Conservation (phyloP, 1,284 basidiomycete species). For the Marasmius fiardii region DNA sequence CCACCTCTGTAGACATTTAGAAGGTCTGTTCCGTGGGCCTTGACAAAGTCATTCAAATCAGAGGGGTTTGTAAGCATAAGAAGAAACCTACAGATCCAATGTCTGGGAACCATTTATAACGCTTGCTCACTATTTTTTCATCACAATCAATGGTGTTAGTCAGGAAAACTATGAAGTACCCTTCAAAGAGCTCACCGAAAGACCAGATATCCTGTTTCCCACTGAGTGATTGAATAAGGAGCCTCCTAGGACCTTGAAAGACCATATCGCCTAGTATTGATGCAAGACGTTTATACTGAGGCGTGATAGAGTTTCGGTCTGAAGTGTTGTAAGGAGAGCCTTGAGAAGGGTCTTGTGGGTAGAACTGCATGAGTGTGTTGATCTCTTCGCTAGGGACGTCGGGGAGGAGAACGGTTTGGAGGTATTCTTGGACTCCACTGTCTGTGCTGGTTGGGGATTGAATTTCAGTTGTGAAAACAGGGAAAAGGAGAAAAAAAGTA, state of each 20-base stretch:
- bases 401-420: constrained; percentile 29
- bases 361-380: constrained; percentile 30
- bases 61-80: constrained; percentile 10
- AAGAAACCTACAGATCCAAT: constrained; percentile 39
- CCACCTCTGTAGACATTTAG: constrained; percentile 32
- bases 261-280: constrained; percentile 48
- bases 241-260: constrained; percentile 52
- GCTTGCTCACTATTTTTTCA: constrained; percentile 37
- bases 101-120: constrained; percentile 36
- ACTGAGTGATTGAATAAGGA: constrained; percentile 40
- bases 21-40: constrained; percentile 38
- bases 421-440: constrained; percentile 30
- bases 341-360: constrained; percentile 38
- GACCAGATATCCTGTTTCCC: constrained; percentile 45
- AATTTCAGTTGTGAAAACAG: too few relatives aligned
- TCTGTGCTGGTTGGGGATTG: too few relatives aligned
- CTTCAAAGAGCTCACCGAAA: constrained; percentile 33
- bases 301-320: constrained; percentile 38
- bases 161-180: neutral
- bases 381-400: constrained; percentile 24
- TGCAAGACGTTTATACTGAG: constrained; percentile 52
- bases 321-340: constrained; percentile 54
- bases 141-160: neutral
- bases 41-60: neutral
- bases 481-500: too few relatives aligned